These are phyloP conservation scores for Phytophthora niederhauseri DNA, from an alignment of 352 stramenopile genomes.

Conservation along the genomic window DNA sequence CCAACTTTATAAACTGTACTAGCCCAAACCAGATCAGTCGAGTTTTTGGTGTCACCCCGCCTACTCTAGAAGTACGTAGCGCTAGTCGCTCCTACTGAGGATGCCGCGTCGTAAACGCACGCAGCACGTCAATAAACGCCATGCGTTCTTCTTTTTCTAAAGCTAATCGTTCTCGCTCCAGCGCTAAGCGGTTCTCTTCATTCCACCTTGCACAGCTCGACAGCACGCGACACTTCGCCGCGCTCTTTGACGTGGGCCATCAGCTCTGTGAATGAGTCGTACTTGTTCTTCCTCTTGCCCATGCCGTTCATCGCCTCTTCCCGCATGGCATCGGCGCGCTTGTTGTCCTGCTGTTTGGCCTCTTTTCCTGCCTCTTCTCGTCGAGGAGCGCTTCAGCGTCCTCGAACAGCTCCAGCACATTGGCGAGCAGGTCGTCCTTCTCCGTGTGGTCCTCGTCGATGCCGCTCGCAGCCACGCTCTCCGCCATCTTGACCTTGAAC, in stretches of 20 bases:
- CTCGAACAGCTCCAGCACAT: background rate
- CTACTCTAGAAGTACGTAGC: no score
- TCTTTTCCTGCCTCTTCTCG: background rate
- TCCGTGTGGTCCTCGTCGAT: background rate
- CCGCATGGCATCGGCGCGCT: background rate
- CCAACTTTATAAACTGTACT: background rate
- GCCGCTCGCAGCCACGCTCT: background rate
- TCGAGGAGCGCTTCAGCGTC: background rate
- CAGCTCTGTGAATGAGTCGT: background rate
- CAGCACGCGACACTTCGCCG: background rate
- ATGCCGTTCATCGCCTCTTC: background rate
- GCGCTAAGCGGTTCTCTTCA: background rate
- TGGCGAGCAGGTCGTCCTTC: background rate
- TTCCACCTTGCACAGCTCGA: background rate
- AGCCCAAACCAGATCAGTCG: background rate
- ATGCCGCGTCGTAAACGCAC: no score
- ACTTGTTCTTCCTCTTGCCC: background rate
- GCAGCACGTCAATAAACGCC: no score
- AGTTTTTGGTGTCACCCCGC: background rate
- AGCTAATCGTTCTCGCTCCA: background rate
- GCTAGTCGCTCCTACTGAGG: no score
- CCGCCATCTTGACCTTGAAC: background rate
- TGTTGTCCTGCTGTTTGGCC: background rate
- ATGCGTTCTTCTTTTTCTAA: background rate
- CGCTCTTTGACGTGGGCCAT: background rate